phyloP scores from a whole-genome alignment of 2,329 filamentous ascomycete genomes.

The Aspergillus sojae region DNA sequence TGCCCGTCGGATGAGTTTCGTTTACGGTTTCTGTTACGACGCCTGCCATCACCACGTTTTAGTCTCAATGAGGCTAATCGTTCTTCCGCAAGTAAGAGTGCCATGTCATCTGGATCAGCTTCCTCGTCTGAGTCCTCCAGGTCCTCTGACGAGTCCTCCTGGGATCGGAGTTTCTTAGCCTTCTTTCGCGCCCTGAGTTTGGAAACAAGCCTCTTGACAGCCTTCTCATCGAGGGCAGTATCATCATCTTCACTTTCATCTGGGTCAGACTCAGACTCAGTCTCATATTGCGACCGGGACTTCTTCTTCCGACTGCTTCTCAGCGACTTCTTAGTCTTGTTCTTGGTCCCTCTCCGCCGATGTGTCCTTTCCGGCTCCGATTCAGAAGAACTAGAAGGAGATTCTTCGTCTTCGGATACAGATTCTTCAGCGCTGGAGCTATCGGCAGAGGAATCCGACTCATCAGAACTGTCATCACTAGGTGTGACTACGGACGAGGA shows the following conservation, averaged over 20 bases:
- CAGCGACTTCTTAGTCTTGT: slow-evolving; percentile 35
- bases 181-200: slow-evolving; percentile 41
- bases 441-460: slow-evolving; percentile 11
- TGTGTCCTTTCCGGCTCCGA: slow-evolving; percentile 29
- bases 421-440: slow-evolving; percentile 25
- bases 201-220: slow-evolving; percentile 31
- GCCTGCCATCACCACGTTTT: slow-evolving; percentile 21
- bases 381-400: slow-evolving; percentile 21
- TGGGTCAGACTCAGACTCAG: slow-evolving; percentile 30
- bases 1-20: slow-evolving; percentile 17
- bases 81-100: slow-evolving; percentile 25
- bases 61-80: slow-evolving; percentile 24
- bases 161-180: slow-evolving; percentile 31
- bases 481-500: slow-evolving; percentile 20
- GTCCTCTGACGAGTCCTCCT: slow-evolving; percentile 34
- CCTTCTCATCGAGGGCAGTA: slow-evolving; percentile 33
- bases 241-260: slow-evolving; percentile 32
- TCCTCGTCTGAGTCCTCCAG: slow-evolving; percentile 35
- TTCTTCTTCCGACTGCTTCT: slow-evolving; percentile 41
- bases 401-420: slow-evolving; percentile 15
- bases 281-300: slow-evolving; percentile 33
- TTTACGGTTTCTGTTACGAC: slow-evolving; percentile 20
- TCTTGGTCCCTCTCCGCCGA: slow-evolving; percentile 41
- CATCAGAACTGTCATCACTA: slow-evolving; percentile 23
- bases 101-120: slow-evolving; percentile 29